Evolutionary conservation across 257 asterid species (phyloP).

Genomic region (Leonotis leonurus): DNA sequence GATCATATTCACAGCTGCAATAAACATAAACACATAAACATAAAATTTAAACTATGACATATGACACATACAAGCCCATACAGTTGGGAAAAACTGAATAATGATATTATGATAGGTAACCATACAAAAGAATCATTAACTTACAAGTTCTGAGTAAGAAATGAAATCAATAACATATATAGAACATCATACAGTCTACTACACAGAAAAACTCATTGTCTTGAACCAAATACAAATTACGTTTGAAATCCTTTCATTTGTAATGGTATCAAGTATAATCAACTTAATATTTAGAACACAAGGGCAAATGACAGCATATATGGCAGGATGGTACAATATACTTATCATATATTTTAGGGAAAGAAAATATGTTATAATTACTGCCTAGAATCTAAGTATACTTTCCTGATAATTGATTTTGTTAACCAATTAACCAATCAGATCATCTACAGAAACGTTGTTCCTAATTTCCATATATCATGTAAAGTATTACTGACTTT

Average conservation of each 20-base stretch:
- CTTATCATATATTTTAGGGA: not conserved
- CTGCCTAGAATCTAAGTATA: conserved; percentile 77
- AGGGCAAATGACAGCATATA: not conserved
- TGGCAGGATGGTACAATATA: not conserved
- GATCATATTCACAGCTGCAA: not conserved
- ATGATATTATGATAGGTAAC: not conserved
- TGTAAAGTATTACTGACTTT: conserved; percentile 38
- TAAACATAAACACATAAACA: not conserved
- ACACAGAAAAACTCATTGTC: too few species aligned
- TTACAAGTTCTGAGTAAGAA: conserved; percentile 8
- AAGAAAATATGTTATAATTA: conserved; percentile 2
- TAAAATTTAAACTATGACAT: not conserved
- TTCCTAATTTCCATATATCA: not conserved
- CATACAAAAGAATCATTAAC: not conserved
- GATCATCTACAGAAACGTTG: not conserved
- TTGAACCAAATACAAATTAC: too few species aligned
- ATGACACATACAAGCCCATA: not conserved
- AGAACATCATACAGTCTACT: not conserved
- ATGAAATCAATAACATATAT: not conserved
- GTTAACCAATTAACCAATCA: conserved; percentile 10
- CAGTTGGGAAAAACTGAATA: not conserved
- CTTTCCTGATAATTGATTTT: conserved; percentile 51
- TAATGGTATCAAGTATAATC: not conserved
- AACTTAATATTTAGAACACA: not conserved
- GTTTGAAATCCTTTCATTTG: not conserved